phyloP scores from a whole-genome alignment of 106 monocot genomes.

The Phalaenopsis equestris region DNA sequence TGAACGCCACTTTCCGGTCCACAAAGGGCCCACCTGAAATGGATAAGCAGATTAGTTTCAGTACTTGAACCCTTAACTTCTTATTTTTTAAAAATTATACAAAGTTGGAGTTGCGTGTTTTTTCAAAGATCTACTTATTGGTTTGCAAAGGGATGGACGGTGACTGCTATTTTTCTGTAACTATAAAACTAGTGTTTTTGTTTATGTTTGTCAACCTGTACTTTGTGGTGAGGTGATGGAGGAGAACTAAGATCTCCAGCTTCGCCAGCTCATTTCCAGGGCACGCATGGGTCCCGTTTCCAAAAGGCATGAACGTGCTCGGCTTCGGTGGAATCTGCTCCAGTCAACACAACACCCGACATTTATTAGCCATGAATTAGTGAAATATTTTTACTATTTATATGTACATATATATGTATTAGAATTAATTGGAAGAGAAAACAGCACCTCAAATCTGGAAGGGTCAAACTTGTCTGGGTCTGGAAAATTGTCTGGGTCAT shows the following conservation, averaged over 20 bases:
- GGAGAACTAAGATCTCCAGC: slow-evolving; percentile 81
- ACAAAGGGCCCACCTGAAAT: slow-evolving; percentile 34
- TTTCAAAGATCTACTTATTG: too few relatives aligned
- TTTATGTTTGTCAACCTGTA: slow-evolving; percentile 34
- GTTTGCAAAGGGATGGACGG: background rate
- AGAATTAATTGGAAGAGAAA: too few relatives aligned
- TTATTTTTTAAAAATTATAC: too few relatives aligned
- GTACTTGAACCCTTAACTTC: too few relatives aligned
- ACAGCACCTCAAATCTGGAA: slow-evolving; percentile 79
- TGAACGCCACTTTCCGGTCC: slow-evolving; percentile 27
- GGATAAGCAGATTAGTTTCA: background rate
- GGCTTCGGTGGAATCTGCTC: slow-evolving; percentile 60
- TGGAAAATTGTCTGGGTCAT: slow-evolving; percentile 65
- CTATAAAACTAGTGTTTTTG: background rate
- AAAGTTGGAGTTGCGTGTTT: too few relatives aligned
- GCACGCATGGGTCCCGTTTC: slow-evolving; percentile 78
- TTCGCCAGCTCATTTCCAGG: slow-evolving; percentile 95
- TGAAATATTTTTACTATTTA: too few relatives aligned
- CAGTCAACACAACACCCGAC: background rate
- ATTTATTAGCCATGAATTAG: too few relatives aligned
- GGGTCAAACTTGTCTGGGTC: slow-evolving; percentile 89
- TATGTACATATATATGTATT: too few relatives aligned
- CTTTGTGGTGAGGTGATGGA: slow-evolving; percentile 88
- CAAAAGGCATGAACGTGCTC: slow-evolving; percentile 89
- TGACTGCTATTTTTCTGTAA: background rate